Base-by-base conservation (phyloP, 768 basidiomycete species). In the Cystofilobasidium ferigula region DNA sequence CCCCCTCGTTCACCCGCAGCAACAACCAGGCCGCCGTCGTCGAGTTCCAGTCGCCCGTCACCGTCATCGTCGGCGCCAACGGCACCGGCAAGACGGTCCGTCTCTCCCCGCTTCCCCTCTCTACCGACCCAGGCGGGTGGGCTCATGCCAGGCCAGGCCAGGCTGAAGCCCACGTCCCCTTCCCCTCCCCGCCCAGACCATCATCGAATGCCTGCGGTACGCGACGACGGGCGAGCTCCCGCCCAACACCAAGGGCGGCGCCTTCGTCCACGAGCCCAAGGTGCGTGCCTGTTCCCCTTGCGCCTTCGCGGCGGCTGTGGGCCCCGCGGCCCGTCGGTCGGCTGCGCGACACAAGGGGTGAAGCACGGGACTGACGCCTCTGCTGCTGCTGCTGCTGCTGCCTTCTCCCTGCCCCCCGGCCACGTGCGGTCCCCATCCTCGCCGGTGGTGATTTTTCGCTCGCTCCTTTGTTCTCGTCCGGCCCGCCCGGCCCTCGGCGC, bases 181-280 rank as follows among this genome's bases (percentile, higher is more conserved):
- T 42, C n/a, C 13, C 35, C 36, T 28, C 18, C 18, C 14, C 20
- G 20, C 9, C 26, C 70, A 81, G 80, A 99, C 94, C 0, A 88
- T 98, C 74, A 98, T 99, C 76, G 95, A 99, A 80, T 98, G 94
- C 78, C 83, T 99, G 76, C 98, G 98, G 80, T 99, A 99, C 74
- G 91, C 90, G 14, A 95, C 95, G 0, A 99, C 95, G 0, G 95
- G 95, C 34, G 94, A 98, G 76, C 87, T 98, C 71, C 95, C 95
- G 0, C 89, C 95, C 0, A 94, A 94, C 73, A 90, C 93, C 28
- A 90, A 92, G 68, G 94, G 94, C 36, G 95, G 94, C n/a, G 95
- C 95, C 0, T 99, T 98, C 77, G 78, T 99, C 4, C 95, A 99
- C 76, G 95, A 99, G 77, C 95, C 95, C 1, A 95, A 95, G 69